phyloP scores from a whole-genome alignment of 2,329 filamentous ascomycete species.

The Elsinoe fawcettii region DNA sequence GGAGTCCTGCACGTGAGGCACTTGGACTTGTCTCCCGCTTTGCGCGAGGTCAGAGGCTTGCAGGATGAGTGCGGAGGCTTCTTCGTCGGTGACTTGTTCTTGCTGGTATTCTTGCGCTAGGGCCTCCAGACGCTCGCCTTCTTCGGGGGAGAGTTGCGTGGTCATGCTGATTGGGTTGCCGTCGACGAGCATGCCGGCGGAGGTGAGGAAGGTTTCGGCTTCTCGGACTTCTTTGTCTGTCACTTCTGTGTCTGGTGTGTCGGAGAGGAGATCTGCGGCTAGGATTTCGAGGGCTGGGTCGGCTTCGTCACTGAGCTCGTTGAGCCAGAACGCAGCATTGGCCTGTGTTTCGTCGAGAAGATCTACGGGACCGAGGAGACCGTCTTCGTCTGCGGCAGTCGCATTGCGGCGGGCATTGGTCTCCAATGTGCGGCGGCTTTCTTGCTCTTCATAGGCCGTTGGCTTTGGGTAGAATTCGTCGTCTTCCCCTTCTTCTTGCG shows the following conservation, averaged over 20 bases:
- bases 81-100: conserved; percentile 16
- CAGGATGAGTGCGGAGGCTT: conserved; percentile 15
- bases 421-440: background rate
- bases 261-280: background rate
- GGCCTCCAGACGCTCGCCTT: conserved; percentile 11
- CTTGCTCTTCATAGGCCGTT: background rate
- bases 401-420: background rate
- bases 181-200: conserved; percentile 1
- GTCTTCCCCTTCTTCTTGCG: conserved; percentile 13
- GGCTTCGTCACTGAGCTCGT: conserved; percentile 15
- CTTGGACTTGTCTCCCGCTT: conserved; percentile 13
- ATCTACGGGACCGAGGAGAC: conserved; percentile 1
- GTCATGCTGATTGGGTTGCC: background rate
- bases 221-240: background rate
- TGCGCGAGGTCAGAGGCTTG: background rate
- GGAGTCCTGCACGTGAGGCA: conserved; percentile 7
- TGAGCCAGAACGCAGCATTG: conserved; percentile 15
- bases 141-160: conserved; percentile 11
- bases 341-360: conserved; percentile 7
- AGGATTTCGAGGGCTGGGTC: conserved; percentile 17
- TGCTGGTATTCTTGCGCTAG: conserved; percentile 12
- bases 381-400: background rate
- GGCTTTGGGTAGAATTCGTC: conserved; percentile 2
- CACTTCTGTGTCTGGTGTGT: background rate
- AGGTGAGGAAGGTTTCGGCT: conserved; percentile 13